A percentile compares a stretch with the other conserved stretches of the same genome.
These are phyloP conservation scores for Flagelloscypha sp. DNA, from an alignment of 768 basidiomycete species.

Conservation along the genomic window DNA sequence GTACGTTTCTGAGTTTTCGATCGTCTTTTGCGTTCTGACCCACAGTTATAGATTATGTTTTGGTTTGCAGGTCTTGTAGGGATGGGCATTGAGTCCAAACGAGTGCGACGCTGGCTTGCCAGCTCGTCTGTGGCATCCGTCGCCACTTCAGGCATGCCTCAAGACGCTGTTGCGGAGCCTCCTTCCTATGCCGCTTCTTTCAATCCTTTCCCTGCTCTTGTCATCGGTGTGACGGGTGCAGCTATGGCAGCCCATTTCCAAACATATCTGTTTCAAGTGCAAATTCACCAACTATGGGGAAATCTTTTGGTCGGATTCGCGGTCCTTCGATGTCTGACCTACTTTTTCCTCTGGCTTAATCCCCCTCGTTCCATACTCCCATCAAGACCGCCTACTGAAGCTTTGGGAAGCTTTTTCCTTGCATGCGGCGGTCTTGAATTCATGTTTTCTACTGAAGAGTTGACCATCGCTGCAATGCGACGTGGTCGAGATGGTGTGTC, in stretches of 20 bases:
- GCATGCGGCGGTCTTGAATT: constrained; percentile 85
- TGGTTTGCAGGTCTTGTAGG: constrained; percentile 89
- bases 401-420: constrained; percentile 78
- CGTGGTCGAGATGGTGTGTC: constrained; percentile 71
- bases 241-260: constrained; percentile 93
- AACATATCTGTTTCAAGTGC: constrained; percentile 86
- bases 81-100: constrained; percentile 80
- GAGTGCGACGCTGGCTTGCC: constrained; percentile 66
- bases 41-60: constrained; percentile 62
- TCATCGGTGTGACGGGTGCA: constrained; percentile 87
- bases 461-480: constrained; percentile 88
- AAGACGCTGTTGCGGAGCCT: constrained; percentile 53
- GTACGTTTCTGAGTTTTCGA: constrained; percentile 28
- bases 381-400: constrained; percentile 90
- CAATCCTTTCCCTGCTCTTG: constrained; percentile 89
- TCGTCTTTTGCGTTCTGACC: constrained; percentile 1
- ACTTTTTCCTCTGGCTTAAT: constrained; percentile 88
- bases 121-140: constrained; percentile 36
- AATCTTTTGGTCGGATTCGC: constrained; percentile 73
- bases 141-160: constrained; percentile 18
- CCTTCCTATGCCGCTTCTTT: constrained; percentile 70
- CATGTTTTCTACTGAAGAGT: constrained; percentile 83
- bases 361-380: constrained; percentile 83
- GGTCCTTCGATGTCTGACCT: constrained; percentile 77
- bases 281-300: constrained; percentile 90